Percentiles rank a stretch among this genome's conserved stretches.
Conservation (phyloP, 2,329 filamentous ascomycete species). For the Nigrospora osmanthi region DNA sequence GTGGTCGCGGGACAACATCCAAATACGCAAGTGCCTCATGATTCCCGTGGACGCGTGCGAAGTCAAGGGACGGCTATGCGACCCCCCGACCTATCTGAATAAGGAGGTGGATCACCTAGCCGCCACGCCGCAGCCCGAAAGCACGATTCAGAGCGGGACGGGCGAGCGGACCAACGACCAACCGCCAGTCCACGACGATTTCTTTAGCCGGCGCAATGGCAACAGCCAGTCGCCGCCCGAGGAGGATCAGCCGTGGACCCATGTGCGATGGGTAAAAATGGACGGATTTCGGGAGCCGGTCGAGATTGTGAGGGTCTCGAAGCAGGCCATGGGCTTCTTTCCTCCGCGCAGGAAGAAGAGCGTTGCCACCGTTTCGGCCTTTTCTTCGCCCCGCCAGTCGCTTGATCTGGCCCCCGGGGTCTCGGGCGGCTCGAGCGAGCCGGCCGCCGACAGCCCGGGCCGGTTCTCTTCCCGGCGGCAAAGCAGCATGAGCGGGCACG, state of each 20-base stretch:
- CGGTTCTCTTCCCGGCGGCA: slow-evolving; percentile 20
- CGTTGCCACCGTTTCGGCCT: slow-evolving; percentile 52
- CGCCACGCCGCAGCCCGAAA: slow-evolving; percentile 32
- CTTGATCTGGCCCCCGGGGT: slow-evolving; percentile 42
- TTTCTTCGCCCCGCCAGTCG: slow-evolving; percentile 61
- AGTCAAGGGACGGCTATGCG: slow-evolving; percentile 65
- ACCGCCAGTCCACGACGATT: slow-evolving; percentile 28
- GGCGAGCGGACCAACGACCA: slow-evolving; percentile 11
- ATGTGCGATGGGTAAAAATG: slow-evolving; percentile 83
- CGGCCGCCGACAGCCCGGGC: slow-evolving; percentile 16
- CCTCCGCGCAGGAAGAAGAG: slow-evolving; percentile 87
- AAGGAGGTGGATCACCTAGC: slow-evolving; percentile 43
- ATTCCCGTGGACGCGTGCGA: slow-evolving; percentile 87
- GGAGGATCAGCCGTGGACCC: slow-evolving; percentile 67
- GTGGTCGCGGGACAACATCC: slow-evolving; percentile 90
- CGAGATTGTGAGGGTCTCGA: slow-evolving; percentile 78
- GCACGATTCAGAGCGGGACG: slow-evolving; percentile 13
- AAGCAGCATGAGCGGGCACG: slow-evolving; percentile 14
- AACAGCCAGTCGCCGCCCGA: slow-evolving; percentile 28
- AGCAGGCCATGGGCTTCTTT: slow-evolving; percentile 80
- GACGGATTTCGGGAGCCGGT: slow-evolving; percentile 62
- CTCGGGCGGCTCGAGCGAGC: slow-evolving; percentile 7
- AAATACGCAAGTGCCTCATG: slow-evolving; percentile 71
- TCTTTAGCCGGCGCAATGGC: slow-evolving; percentile 30
- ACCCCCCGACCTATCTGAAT: slow-evolving; percentile 37